Evolutionary conservation across 345 rosid genomes (phyloP), one percentile per base, ranked within the genome.

Genomic region (Iberis pinnata): DNA sequence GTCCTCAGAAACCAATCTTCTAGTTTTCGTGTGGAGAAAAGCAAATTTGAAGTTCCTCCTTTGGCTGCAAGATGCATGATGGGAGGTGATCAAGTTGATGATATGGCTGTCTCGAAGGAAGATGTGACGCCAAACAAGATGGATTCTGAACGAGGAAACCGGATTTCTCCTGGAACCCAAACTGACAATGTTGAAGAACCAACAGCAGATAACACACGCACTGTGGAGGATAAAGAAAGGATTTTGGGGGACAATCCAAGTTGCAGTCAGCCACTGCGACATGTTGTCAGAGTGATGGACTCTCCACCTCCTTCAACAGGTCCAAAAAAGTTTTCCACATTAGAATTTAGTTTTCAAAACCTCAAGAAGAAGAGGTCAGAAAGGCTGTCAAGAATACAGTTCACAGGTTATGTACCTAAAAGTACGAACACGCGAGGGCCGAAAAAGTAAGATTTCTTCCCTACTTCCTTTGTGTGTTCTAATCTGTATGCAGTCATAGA

Each of bases 331-430:
- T 77, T 73, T 68, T 70, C 83, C 55, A 78, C 77, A 43, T 66
- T 83, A 68, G 76, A 85, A 43, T 92, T 92, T 77, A 76, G 76
- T 70, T 76, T 81, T 58, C 71, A 81, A 65, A 84, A 85, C 52
- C 75, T 92, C 31, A 69, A 29, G 73, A 45, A 65, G 56, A 76
- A 78, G 67, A 81, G 97, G 72, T 72, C 65, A 65, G 80, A 70
- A 70, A 84, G 84, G 74, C 67, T 74, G 63, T 77, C 76, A 27
- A 70, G 76, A 57, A 49, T 76, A 63, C 73, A 68, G 61, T 56
- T 75, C 41, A 60, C 51, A 64, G 45, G 70, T 70, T 54, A 26
- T 33, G 53, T 49, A 47, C 66, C 70, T 65, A 74, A 70, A 58
- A 45, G 47, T 60, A 43, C 55, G 68, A 78, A 78, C 62, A 69